These are phyloP conservation scores for Fusarium mundagurra DNA, from an alignment of 2,329 filamentous ascomycete genomes.

Conservation along the genomic window DNA sequence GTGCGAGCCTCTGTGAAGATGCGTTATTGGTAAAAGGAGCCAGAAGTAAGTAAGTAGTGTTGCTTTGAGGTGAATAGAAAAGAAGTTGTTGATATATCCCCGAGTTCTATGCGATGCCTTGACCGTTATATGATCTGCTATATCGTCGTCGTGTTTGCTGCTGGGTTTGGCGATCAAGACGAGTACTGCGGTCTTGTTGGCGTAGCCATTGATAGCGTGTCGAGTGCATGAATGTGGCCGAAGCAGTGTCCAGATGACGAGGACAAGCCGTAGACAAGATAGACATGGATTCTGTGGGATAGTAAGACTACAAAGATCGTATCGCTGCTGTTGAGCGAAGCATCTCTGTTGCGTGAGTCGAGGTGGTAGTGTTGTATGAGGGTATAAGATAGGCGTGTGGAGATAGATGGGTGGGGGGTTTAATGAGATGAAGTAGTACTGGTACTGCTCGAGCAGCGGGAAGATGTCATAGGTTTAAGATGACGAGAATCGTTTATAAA, in stretches of 20 bases:
- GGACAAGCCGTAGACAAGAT: constrained; percentile 28
- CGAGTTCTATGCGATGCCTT: constrained; percentile 3
- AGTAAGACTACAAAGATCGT: constrained; percentile 24
- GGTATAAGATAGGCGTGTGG: neutral
- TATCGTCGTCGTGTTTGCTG: constrained; percentile 1
- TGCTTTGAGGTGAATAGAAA: neutral
- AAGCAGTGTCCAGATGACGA: constrained; percentile 22
- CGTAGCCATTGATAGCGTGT: constrained; percentile 33
- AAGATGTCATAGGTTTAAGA: constrained; percentile 32
- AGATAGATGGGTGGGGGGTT: constrained; percentile 8
- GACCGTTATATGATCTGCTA: neutral
- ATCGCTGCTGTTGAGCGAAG: neutral
- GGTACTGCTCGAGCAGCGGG: neutral
- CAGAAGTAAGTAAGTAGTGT: neutral
- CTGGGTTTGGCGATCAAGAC: constrained; percentile 11
- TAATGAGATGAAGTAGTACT: constrained; percentile 18
- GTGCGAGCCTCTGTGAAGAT: constrained; percentile 27
- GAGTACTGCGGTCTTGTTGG: constrained; percentile 19
- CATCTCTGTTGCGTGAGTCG: constrained; percentile 13
- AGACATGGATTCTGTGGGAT: constrained; percentile 35
- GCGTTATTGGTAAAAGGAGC: neutral
- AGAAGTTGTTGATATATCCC: neutral
- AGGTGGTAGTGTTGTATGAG: neutral
- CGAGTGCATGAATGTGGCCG: constrained; percentile 29
- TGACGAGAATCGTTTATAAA: constrained; percentile 14